These are phyloP conservation scores for Dothideomycetidae sp. DNA, from an alignment of 2,329 filamentous ascomycete genomes.

Conservation along the genomic window DNA sequence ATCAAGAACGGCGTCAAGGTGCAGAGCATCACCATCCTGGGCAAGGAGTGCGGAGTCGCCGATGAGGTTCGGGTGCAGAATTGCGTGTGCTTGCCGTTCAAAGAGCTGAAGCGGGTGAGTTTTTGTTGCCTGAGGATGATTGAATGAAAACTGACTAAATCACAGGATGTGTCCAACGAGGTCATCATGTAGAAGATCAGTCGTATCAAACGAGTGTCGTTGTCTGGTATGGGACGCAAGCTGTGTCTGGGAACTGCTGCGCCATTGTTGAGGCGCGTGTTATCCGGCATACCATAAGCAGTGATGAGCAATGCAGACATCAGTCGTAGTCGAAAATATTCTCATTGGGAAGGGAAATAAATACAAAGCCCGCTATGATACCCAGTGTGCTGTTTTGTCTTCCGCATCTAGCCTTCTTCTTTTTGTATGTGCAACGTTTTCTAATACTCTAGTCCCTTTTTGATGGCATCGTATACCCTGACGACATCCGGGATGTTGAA, in stretches of 20 bases:
- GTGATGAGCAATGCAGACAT: no score
- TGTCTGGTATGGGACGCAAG: no score
- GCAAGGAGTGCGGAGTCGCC: constrained; percentile 86
- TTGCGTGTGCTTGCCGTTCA: constrained; percentile 92
- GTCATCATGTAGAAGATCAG: constrained; percentile 80
- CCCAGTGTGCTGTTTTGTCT: constrained; percentile 1
- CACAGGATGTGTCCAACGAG: constrained; percentile 63
- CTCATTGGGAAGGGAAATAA: no score
- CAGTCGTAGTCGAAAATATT: no score
- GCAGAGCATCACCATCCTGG: constrained; percentile 92
- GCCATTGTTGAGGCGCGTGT: no score
- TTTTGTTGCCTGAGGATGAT: background rate
- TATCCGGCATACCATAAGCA: no score
- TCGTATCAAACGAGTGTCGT: no score
- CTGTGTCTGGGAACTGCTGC: no score
- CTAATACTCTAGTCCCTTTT: constrained; percentile 32
- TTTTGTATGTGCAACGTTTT: background rate
- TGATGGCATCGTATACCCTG: constrained; percentile 43
- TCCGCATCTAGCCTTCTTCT: background rate
- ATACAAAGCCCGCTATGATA: constrained; percentile 10
- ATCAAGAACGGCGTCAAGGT: constrained; percentile 98
- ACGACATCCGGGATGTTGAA: constrained; percentile 67
- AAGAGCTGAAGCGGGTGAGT: constrained; percentile 89
- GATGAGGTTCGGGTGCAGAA: constrained; percentile 96
- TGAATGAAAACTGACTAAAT: constrained; percentile 4